A percentile compares a stretch with the other conserved stretches of the same genome.
These are phyloP conservation scores for Escallonia herrerae DNA, from an alignment of 129 eudicot genomes.

Conservation along the genomic window DNA sequence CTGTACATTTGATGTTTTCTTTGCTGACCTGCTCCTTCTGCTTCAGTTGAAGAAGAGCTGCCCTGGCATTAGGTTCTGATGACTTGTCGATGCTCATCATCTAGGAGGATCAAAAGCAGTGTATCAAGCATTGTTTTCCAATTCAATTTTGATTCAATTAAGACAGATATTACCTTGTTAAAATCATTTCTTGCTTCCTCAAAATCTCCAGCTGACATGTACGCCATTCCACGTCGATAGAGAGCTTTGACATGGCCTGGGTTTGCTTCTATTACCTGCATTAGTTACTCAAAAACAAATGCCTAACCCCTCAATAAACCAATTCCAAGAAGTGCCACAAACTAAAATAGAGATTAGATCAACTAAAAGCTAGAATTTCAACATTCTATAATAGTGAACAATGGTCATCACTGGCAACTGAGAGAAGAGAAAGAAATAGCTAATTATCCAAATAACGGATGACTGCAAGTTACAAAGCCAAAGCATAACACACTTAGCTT, in stretches of 20 bases:
- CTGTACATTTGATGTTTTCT: neutral
- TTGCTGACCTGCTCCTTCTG: conserved; percentile 78
- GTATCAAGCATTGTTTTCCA: neutral
- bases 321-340: too few relatives aligned
- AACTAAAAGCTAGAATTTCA: too few relatives aligned
- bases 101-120: conserved; percentile 26
- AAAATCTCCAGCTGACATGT: conserved; percentile 80
- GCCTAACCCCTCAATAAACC: too few relatives aligned
- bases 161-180: conserved; percentile 48
- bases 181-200: conserved; percentile 90
- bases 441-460: too few relatives aligned
- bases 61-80: conserved; percentile 78
- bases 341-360: too few relatives aligned
- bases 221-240: conserved; percentile 97
- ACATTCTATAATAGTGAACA: too few relatives aligned
- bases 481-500: too few relatives aligned
- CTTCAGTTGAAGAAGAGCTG: conserved; percentile 78
- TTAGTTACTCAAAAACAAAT: neutral
- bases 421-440: too few relatives aligned
- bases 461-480: too few relatives aligned
- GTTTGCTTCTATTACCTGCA: conserved; percentile 79
- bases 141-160: neutral
- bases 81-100: conserved; percentile 86
- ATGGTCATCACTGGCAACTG: too few relatives aligned
- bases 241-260: conserved; percentile 96